These are phyloP conservation scores for Globisporangium yorkense DNA, from an alignment of 352 stramenopile species.

Conservation along the genomic window DNA sequence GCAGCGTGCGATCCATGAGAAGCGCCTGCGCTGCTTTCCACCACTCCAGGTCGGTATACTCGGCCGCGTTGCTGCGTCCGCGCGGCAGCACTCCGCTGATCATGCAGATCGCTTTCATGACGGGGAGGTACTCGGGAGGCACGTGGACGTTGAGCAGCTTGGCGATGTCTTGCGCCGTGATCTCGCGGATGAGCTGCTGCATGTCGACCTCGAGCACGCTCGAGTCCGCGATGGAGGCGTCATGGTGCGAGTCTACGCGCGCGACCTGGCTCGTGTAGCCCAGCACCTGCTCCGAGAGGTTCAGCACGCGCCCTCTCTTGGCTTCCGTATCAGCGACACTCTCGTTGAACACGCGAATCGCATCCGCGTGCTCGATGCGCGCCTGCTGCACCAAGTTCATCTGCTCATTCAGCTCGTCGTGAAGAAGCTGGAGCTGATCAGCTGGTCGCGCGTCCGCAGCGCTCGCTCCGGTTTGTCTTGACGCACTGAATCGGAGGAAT, in stretches of 20 bases:
- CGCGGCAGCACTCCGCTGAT: slow-evolving; percentile 53
- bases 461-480: neutral
- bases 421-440: slow-evolving; percentile 15
- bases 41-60: slow-evolving; percentile 77
- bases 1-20: slow-evolving; percentile 69
- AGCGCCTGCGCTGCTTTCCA: slow-evolving; percentile 75
- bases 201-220: slow-evolving; percentile 56
- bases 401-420: slow-evolving; percentile 17
- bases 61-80: slow-evolving; percentile 39
- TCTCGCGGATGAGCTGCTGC: slow-evolving; percentile 49
- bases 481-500: slow-evolving; percentile 32
- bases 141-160: slow-evolving; percentile 51
- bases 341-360: slow-evolving; percentile 50
- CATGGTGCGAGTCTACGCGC: slow-evolving; percentile 37
- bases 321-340: slow-evolving; percentile 70
- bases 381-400: slow-evolving; percentile 12
- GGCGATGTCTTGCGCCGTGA: slow-evolving; percentile 74
- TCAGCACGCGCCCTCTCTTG: slow-evolving; percentile 37
- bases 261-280: slow-evolving; percentile 49
- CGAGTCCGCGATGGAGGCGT: slow-evolving; percentile 43
- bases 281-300: slow-evolving; percentile 47
- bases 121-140: slow-evolving; percentile 42
- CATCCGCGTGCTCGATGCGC: slow-evolving; percentile 29
- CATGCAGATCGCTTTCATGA: slow-evolving; percentile 75
- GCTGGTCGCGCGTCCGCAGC: neutral